Evolutionary conservation across 1,139 yeast species (phyloP).

Genomic region (Suhomyces panamericanus): DNA sequence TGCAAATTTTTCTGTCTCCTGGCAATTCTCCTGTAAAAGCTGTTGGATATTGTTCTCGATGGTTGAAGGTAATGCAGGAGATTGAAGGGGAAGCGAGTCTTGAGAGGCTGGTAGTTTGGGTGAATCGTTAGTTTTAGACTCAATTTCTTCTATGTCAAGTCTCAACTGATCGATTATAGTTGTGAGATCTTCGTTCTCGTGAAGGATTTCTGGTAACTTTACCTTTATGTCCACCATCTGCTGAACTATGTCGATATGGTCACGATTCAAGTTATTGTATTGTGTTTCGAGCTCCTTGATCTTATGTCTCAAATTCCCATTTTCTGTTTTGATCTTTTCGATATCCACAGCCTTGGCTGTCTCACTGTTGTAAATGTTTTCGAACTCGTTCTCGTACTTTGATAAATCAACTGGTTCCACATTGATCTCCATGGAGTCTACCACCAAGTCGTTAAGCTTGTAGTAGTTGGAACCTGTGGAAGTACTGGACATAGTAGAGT

Average conservation of each 20-base stretch:
- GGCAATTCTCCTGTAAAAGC: conserved; percentile 50
- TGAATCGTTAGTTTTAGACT: conserved; percentile 31
- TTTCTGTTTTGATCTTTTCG: conserved; percentile 60
- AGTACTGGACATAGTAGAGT: conserved; percentile 11
- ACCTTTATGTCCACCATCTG: conserved; percentile 44
- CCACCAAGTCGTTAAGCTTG: conserved; percentile 70
- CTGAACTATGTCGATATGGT: conserved; percentile 58
- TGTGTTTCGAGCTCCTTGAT: conserved; percentile 74
- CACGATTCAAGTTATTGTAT: conserved; percentile 69
- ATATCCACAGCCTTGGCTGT: conserved; percentile 68
- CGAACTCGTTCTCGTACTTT: conserved; percentile 72
- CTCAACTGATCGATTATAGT: conserved; percentile 63
- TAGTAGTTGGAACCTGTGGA: conserved; percentile 36
- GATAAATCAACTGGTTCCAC: conserved; percentile 70
- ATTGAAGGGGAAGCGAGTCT: conserved; percentile 17
- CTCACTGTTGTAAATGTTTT: conserved; percentile 69
- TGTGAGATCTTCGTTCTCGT: conserved; percentile 67
- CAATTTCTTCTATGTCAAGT: conserved; percentile 54
- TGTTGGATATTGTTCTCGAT: conserved; percentile 51
- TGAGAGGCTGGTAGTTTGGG: conserved; percentile 12
- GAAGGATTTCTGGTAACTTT: conserved; percentile 56
- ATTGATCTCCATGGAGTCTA: conserved; percentile 71
- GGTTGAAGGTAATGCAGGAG: conserved; percentile 38
- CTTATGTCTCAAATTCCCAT: conserved; percentile 72
- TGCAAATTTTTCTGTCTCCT: conserved; percentile 58